phyloP scores from a whole-genome alignment of 2,329 filamentous ascomycete genomes.

The Colletotrichum truncatum region DNA sequence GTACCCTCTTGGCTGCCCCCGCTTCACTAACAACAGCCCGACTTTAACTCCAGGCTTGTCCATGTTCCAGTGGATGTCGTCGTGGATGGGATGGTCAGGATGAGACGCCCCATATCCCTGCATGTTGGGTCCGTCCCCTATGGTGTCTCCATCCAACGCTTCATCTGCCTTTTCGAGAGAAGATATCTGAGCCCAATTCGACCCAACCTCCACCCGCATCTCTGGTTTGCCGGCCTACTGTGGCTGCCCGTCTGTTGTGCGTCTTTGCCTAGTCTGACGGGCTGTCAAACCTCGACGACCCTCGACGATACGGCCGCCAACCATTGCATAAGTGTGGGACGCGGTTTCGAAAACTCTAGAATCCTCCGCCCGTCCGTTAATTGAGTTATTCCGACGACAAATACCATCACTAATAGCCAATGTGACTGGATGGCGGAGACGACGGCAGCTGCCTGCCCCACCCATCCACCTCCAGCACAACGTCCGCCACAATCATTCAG shows the following conservation, averaged over 20 bases:
- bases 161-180: neutral
- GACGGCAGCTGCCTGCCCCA: neutral
- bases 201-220: conserved; percentile 21
- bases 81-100: neutral
- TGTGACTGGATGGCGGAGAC: neutral
- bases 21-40: conserved; percentile 15
- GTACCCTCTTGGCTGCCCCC: neutral
- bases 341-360: conserved; percentile 9
- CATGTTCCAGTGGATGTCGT: conserved; percentile 2
- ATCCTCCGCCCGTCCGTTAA: neutral
- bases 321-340: conserved; percentile 15
- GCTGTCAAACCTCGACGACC: neutral
- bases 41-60: conserved; percentile 18
- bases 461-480: neutral
- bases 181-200: neutral
- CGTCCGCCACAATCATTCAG: neutral
- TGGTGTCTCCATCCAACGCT: neutral
- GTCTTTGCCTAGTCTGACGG: neutral
- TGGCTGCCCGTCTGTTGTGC: conserved; percentile 9
- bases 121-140: neutral
- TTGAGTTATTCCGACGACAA: neutral
- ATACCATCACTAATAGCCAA: neutral
- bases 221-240: conserved; percentile 7
- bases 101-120: neutral
- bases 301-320: neutral